These are phyloP conservation scores for Pythium apleroticum DNA, from an alignment of 352 stramenopile species.

Conservation along the genomic window DNA sequence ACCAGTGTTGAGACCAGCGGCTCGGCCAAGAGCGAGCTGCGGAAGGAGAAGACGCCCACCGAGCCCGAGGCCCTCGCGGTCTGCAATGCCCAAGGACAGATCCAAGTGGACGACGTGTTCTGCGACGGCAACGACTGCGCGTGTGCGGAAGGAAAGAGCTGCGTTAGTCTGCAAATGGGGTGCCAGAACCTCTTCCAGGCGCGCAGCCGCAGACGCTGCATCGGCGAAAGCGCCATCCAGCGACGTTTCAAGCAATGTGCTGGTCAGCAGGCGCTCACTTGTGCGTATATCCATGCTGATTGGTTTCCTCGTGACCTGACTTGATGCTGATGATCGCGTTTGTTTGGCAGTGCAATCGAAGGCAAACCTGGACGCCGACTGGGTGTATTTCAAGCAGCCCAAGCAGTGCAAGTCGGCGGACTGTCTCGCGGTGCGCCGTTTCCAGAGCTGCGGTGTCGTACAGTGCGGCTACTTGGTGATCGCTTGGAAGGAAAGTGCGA, in stretches of 20 bases:
- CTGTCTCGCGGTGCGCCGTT: constrained; percentile 55
- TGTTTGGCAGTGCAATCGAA: constrained; percentile 33
- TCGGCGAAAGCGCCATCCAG: constrained; percentile 46
- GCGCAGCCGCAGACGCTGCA: constrained; percentile 64
- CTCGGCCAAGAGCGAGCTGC: constrained; percentile 14
- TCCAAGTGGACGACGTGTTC: constrained; percentile 85
- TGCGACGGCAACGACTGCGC: constrained; percentile 60
- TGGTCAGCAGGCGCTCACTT: constrained; percentile 44
- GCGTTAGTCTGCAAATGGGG: constrained; percentile 64
- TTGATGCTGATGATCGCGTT: neutral
- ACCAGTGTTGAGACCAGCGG: constrained; percentile 13
- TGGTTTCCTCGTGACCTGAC: neutral
- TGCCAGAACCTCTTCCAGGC: constrained; percentile 73
- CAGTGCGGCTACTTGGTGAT: constrained; percentile 67
- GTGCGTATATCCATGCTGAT: constrained; percentile 27
- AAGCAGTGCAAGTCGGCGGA: constrained; percentile 54
- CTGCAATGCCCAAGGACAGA: constrained; percentile 50
- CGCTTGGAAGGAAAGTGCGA: constrained; percentile 60
- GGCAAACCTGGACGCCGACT: constrained; percentile 61
- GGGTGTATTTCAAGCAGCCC: constrained; percentile 69
- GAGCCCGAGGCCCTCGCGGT: constrained; percentile 34
- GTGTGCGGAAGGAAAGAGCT: constrained; percentile 51
- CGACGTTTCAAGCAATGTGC: constrained; percentile 58
- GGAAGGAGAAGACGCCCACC: constrained; percentile 6
- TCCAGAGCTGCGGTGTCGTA: constrained; percentile 62